phyloP scores from a whole-genome alignment of 495 filamentous ascomycete genomes.

The Penicillium cosmopolitanum region DNA sequence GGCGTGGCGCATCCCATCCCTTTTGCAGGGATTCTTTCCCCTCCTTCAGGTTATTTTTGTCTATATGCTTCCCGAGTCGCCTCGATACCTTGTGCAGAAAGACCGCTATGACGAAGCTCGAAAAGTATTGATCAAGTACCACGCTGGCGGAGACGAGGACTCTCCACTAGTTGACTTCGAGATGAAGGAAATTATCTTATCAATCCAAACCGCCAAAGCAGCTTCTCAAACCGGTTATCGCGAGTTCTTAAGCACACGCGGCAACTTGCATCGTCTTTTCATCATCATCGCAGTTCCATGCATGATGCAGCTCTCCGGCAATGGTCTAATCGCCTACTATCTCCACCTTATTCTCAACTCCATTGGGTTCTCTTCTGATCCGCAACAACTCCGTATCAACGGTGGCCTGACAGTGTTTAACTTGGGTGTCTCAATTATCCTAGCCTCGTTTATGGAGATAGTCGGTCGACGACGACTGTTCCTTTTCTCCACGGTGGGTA shows the following conservation, averaged over 20 bases:
- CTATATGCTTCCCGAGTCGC: constrained; percentile 47
- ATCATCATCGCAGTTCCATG: constrained; percentile 61
- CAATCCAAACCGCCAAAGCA: constrained; percentile 48
- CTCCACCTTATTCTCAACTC: constrained; percentile 40
- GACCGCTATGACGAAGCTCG: constrained; percentile 57
- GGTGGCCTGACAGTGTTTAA: constrained; percentile 26
- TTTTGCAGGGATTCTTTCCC: constrained; percentile 38
- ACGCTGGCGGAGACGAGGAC: constrained; percentile 54
- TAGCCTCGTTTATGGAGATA: constrained; percentile 66
- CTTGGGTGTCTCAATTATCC: constrained; percentile 63
- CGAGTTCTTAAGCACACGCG: constrained; percentile 38
- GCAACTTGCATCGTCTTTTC: constrained; percentile 60
- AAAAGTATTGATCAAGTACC: constrained; percentile 54
- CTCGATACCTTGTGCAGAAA: constrained; percentile 47
- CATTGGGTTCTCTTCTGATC: constrained; percentile 41
- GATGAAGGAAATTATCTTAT: constrained; percentile 56
- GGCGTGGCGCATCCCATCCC: constrained; percentile 48
- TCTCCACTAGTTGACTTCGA: constrained; percentile 58
- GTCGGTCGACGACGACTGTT: constrained; percentile 62
- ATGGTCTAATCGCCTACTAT: constrained; percentile 35
- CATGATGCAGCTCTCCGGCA: constrained; percentile 51
- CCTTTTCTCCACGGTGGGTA: constrained; percentile 59
- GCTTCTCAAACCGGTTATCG: constrained; percentile 61
- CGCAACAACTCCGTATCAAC: constrained; percentile 27
- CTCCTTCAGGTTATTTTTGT: constrained; percentile 44